Evolutionary conservation across 257 asterid genomes (phyloP).

Genomic region (Jasminum sambac): DNA sequence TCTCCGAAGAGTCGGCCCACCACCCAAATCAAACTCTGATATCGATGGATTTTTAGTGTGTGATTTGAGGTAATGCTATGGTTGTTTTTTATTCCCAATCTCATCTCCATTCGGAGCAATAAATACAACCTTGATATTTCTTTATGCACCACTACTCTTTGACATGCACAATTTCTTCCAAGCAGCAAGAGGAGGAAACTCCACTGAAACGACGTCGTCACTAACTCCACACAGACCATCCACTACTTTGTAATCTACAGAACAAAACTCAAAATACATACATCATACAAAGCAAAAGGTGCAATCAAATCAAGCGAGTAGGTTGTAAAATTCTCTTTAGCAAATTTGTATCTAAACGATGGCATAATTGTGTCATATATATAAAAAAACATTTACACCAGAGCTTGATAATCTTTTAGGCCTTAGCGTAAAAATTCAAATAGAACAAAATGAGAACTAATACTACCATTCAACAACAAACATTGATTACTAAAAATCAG

Average conservation of each 20-base stretch:
- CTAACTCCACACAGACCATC: constrained; percentile 8
- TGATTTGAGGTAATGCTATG: constrained; percentile 72
- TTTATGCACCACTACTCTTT: constrained; percentile 60
- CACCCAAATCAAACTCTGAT: constrained; percentile 90
- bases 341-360: not conserved
- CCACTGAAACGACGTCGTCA: constrained; percentile 35
- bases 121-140: constrained; percentile 70
- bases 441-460: too few relatives aligned
- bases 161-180: constrained; percentile 58
- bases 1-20: constrained; percentile 91
- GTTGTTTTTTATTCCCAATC: constrained; percentile 47
- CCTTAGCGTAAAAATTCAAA: too few relatives aligned
- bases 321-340: not conserved
- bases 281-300: not conserved
- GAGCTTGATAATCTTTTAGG: too few relatives aligned
- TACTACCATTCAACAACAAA: too few relatives aligned
- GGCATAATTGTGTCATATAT: too few relatives aligned
- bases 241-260: constrained; percentile 26
- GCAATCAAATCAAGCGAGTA: not conserved
- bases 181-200: constrained; percentile 45
- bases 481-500: too few relatives aligned
- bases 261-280: not conserved
- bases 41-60: constrained; percentile 66
- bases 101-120: constrained; percentile 91
- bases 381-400: too few relatives aligned